Conservation (phyloP, 164 flowering plant genomes). For the Piper betle region DNA sequence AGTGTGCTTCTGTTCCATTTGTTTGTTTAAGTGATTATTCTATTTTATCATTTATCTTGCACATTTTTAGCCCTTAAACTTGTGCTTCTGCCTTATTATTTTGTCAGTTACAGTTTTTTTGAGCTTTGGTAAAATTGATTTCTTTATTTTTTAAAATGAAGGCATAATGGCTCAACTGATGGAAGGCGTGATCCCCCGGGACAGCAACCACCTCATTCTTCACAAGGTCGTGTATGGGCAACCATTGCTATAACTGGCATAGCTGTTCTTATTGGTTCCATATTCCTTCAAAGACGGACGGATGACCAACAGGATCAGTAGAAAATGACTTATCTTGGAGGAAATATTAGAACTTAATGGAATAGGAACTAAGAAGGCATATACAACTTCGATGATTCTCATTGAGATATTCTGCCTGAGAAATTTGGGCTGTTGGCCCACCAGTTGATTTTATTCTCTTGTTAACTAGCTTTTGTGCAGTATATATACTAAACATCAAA, state of each 20-base stretch:
- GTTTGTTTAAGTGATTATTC: no score
- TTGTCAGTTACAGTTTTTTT: no score
- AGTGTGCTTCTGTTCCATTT: no score
- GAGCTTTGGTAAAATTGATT: neutral
- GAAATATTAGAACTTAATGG: no score
- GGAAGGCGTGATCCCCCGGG: conserved; percentile 42
- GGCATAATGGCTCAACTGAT: conserved; percentile 33
- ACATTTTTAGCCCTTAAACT: no score
- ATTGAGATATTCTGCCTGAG: neutral
- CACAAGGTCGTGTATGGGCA: conserved; percentile 37
- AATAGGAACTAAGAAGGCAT: no score
- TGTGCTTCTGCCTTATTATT: no score
- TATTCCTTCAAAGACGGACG: conserved; percentile 52
- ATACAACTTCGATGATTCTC: neutral
- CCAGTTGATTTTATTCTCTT: neutral
- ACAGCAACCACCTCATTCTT: conserved; percentile 32
- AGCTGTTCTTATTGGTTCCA: conserved; percentile 74
- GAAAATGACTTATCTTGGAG: neutral
- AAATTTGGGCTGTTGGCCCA: neutral
- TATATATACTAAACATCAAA: neutral
- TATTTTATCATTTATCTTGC: no score
- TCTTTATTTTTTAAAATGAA: conserved; percentile 5
- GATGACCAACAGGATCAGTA: conserved; percentile 5
- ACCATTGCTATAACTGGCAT: conserved; percentile 82
- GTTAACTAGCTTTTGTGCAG: neutral